Conservation (phyloP, 306 rosid species). For the Vigna trinervia region DNA sequence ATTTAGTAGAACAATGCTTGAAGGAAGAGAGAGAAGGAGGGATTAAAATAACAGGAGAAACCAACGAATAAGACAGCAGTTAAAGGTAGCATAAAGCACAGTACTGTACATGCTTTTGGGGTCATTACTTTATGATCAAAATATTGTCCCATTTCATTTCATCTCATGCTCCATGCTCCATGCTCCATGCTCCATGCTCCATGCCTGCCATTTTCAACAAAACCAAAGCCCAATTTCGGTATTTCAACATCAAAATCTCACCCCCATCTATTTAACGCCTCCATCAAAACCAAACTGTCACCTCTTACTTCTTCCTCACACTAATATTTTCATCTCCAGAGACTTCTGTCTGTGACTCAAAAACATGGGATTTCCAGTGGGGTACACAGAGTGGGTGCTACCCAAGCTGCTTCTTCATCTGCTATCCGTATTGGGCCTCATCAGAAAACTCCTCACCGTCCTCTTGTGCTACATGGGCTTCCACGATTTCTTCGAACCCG, state of each 20-base stretch:
- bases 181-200: background rate
- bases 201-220: conserved; percentile 31
- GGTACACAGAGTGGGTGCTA: conserved; percentile 65
- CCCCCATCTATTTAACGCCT: conserved; percentile 35
- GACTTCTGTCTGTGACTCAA: too few species aligned
- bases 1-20: background rate
- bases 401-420: conserved; percentile 70
- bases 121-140: conserved; percentile 5
- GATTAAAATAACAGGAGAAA: conserved; percentile 1
- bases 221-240: conserved; percentile 46
- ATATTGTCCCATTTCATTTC: conserved; percentile 9
- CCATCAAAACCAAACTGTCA: background rate
- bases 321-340: too few species aligned
- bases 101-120: background rate
- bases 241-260: conserved; percentile 23
- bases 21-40: background rate
- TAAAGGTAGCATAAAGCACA: background rate
- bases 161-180: background rate
- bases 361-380: conserved; percentile 77
- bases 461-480: conserved; percentile 60
- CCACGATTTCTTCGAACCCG: conserved; percentile 64
- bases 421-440: conserved; percentile 60
- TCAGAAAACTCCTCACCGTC: conserved; percentile 57
- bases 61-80: conserved; percentile 42
- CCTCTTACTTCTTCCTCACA: background rate